Percentiles rank a stretch among this genome's conserved stretches.
phyloP scores from a whole-genome alignment of 139 green algal genomes.

The Asterochloris erici region DNA sequence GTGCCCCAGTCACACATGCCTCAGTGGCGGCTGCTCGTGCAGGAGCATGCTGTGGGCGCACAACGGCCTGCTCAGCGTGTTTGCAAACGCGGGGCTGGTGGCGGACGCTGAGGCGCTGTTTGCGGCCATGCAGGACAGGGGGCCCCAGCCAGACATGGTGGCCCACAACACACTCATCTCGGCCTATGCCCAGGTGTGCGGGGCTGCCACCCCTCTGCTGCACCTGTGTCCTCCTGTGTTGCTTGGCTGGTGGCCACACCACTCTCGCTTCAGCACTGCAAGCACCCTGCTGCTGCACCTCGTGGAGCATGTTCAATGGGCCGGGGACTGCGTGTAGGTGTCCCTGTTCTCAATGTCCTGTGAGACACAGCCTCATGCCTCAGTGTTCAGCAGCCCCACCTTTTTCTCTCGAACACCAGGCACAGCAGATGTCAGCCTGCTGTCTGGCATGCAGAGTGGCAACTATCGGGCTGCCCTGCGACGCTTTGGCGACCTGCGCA shows the following conservation, averaged over 20 bases:
- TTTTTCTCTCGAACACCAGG: too few relatives aligned
- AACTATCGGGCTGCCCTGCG: conserved; percentile 22
- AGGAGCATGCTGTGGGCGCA: conserved; percentile 39
- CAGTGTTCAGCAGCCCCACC: too few relatives aligned
- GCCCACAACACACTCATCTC: conserved; percentile 49
- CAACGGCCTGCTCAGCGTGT: conserved; percentile 50
- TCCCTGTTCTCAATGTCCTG: too few relatives aligned
- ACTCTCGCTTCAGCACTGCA: neutral
- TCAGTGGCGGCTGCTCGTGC: neutral
- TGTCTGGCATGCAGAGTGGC: conserved; percentile 5
- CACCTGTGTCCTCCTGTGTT: neutral
- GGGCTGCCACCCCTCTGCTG: neutral
- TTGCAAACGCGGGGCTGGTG: conserved; percentile 22
- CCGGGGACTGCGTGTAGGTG: too few relatives aligned
- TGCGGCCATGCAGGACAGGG: conserved; percentile 37
- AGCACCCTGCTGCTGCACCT: conserved; percentile 1
- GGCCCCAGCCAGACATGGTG: conserved; percentile 47
- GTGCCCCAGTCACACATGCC: too few relatives aligned
- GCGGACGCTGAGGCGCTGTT: conserved; percentile 31
- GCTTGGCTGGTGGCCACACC: neutral
- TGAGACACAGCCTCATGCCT: too few relatives aligned
- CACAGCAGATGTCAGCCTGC: neutral
- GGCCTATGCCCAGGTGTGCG: conserved; percentile 17
- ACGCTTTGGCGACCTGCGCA: conserved; percentile 25
- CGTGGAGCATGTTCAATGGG: neutral